Base-by-base conservation (phyloP, 2,329 filamentous ascomycete genomes). In the Macroventuria anomochaeta region DNA sequence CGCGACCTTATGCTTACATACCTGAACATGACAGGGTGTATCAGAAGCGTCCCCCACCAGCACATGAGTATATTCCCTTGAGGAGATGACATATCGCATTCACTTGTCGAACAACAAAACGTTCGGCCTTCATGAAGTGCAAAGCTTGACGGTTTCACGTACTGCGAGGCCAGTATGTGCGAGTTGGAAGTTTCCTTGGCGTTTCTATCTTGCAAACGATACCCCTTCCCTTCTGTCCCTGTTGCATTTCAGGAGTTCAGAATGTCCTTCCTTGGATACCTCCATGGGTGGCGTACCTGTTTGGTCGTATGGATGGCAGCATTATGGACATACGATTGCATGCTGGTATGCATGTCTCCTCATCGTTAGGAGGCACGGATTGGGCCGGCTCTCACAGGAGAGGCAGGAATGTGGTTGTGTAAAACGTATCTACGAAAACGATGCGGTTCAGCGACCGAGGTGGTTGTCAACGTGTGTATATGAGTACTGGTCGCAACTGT, bases 141-240 rank as follows among this genome's bases (percentile, higher is more conserved):
- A 46, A 26, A 32, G 12, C n/a, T 15, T 11, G 2, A 4, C 20
- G 12, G 28, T 25, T 7, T 11, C 32, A 7, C 46, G 13, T 48
- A 49, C 34, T 39, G 21, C 15, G n/a, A 26, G 18, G 17, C 13
- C 31, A 44, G 43, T 36, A 38, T 52, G 38, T 38, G 32, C 47
- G 48, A 53, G 42, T 29, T 50, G 32, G 38, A 34, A 58, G 43
- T 57, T 56, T 62, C 56, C 32, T 40, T 47, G 37, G 59, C 46
- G 50, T 59, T 61, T 62, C 18, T 49, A 32, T 55, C 46, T 44
- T 53, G 48, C 47, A 46, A 58, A 63, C 40, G 63, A 69, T 68
- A 69, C 66, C 66, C 64, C 21, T 62, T 67, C 62, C 51, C 43
- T 62, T 58, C 33, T 55, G 38, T 63, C 40, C 32, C 29, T 54